Evolutionary conservation across 2,329 filamentous ascomycete species (phyloP), one percentile per base, ranked within the genome.

Genomic region (Conoideocrella luteorostrata): DNA sequence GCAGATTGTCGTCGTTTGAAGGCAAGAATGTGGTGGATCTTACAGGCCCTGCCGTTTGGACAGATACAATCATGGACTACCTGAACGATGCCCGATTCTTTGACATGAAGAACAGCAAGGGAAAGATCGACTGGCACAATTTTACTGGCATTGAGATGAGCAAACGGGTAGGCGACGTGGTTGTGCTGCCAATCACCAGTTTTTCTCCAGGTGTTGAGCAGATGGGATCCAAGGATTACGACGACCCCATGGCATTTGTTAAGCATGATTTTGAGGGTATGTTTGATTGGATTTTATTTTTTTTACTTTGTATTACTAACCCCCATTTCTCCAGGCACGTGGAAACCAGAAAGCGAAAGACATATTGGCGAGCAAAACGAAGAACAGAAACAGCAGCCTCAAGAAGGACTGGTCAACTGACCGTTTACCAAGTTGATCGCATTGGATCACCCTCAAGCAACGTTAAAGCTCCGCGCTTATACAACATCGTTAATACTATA

Each of bases 201-300:
- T 98, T 98, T 71, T 95, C 89, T 56, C 93, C 93, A 1, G 93
- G 93, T 21, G 88, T 97, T 35, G 78, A 82, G 54, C 89, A 95
- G 62, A 97, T 96, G 89, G 87, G 86, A 11, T 86, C 93, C 36
- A 83, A 84, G 57, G 89, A 94, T 50, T 76, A 82, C 33, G 88
- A 96, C 53, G 85, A 97, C 61, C 88, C 89, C 1, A 91, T 95
- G 88, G 93, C 93, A 2, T 97, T 95, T 71, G 93, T 98, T 48
- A 90, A 93, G 68, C 93, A 98, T 68, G 83, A 89, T 44, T 98
- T 98, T 63, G 88, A 95, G 72, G 93, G 91, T 94, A 70, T 53
- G 75, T 21, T 17, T 18, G n/a, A 15, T 10, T 12, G n/a, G 22
- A 32, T 18, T 40, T 44, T 10, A 45, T 36, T 26, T 22, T 34